These are phyloP conservation scores for Thielaviopsis euricoi DNA, from an alignment of 2,329 filamentous ascomycete genomes.

Conservation along the genomic window DNA sequence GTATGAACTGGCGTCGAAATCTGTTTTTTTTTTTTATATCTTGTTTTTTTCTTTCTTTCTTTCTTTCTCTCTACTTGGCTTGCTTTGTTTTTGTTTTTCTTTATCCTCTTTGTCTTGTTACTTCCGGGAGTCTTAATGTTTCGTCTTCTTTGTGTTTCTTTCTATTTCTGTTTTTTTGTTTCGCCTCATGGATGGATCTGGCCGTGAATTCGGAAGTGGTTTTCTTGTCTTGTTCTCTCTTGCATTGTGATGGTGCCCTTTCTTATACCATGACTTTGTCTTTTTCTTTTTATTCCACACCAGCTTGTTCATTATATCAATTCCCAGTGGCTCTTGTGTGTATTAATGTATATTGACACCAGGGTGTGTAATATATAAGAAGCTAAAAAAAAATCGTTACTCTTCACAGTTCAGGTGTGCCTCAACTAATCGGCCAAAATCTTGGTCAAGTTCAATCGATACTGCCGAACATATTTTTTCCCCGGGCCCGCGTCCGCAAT, in stretches of 20 bases:
- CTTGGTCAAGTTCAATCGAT: slow-evolving; percentile 26
- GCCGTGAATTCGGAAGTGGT: not conserved
- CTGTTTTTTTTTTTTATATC: slow-evolving; percentile 7
- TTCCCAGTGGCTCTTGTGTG: no score
- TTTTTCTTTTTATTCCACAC: no score
- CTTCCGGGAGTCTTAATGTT: no score
- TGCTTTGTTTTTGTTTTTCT: slow-evolving; percentile 11
- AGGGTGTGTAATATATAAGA: no score
- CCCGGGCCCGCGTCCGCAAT: slow-evolving; percentile 29
- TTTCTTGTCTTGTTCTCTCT: not conserved
- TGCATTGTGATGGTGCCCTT: no score
- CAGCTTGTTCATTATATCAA: no score
- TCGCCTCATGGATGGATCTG: not conserved
- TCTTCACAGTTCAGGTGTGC: no score
- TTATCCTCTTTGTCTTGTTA: not conserved
- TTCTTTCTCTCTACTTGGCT: slow-evolving; percentile 1
- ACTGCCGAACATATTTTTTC: slow-evolving; percentile 43
- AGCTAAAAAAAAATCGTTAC: no score
- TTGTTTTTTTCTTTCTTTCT: slow-evolving; percentile 12
- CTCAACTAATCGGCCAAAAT: slow-evolving; percentile 26
- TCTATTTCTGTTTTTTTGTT: not conserved
- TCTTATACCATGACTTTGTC: no score
- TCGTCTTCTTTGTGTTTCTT: not conserved
- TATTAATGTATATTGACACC: no score
- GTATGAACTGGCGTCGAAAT: not conserved